phyloP scores from a whole-genome alignment of 371 early-diverging fungal species.

The Mortierella sp. region DNA sequence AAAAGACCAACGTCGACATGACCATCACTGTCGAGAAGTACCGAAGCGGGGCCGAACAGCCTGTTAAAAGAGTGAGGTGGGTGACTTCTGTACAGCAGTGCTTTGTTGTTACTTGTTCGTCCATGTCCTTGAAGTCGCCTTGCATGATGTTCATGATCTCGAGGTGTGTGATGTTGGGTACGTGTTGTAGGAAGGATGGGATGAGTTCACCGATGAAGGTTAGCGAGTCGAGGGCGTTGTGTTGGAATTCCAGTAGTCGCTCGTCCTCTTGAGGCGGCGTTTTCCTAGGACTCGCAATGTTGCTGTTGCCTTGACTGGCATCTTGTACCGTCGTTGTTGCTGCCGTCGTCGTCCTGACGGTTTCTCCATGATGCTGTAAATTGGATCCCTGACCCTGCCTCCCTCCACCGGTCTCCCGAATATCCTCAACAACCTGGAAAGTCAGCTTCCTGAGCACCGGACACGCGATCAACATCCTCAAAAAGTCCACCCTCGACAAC shows the following conservation, averaged over 20 bases:
- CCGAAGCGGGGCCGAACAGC: neutral
- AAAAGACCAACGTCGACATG: constrained; percentile 6
- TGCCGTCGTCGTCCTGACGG: neutral
- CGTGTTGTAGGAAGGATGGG: constrained; percentile 21
- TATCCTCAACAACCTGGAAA: constrained; percentile 25
- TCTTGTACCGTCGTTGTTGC: neutral
- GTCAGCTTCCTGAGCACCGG: constrained; percentile 16
- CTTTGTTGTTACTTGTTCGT: neutral
- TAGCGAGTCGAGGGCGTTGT: constrained; percentile 14
- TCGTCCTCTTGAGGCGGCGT: neutral
- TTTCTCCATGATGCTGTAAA: neutral
- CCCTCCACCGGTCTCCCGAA: neutral
- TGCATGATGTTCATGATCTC: constrained; percentile 7
- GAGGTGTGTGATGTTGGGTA: constrained; percentile 21
- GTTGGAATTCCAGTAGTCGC: constrained; percentile 9
- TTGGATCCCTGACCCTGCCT: neutral
- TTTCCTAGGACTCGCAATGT: neutral
- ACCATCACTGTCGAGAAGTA: constrained; percentile 21
- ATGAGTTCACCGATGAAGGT: constrained; percentile 29
- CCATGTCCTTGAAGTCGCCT: constrained; percentile 15
- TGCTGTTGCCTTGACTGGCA: neutral
- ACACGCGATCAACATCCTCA: constrained; percentile 23
- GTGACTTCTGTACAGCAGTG: neutral
- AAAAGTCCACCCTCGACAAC: constrained; percentile 25
- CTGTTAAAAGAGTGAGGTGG: constrained; percentile 13